A percentile compares a stretch with the other conserved stretches of the same genome.
Conservation (phyloP, 768 basidiomycete genomes). For the Phylloporus sp. region DNA sequence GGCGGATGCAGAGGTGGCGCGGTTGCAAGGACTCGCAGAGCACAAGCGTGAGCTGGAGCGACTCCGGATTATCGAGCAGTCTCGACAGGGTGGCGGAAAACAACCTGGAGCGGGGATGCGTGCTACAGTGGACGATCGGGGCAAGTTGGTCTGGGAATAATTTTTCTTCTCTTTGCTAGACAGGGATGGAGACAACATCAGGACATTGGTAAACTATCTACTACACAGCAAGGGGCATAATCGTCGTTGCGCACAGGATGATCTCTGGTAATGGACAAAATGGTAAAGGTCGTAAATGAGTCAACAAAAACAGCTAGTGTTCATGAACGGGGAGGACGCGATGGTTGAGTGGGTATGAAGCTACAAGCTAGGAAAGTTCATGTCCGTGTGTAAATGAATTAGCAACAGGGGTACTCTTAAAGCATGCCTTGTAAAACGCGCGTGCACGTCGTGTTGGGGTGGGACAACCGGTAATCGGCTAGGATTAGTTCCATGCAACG, state of each 20-base stretch:
- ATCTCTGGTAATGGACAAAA: slow-evolving; percentile 13
- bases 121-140: slow-evolving; percentile 53
- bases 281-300: slow-evolving; percentile 23
- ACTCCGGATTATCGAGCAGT: slow-evolving; percentile 45
- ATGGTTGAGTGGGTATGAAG: slow-evolving; percentile 10
- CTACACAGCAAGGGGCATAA: slow-evolving; percentile 9
- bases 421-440: slow-evolving; percentile 2
- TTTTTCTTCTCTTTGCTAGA: neutral
- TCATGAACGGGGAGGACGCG: slow-evolving; percentile 7
- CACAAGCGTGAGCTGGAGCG: slow-evolving; percentile 62
- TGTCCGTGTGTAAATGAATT: slow-evolving; percentile 18
- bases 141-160: slow-evolving; percentile 56
- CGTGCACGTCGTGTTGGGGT: slow-evolving; percentile 6
- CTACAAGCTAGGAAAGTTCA: slow-evolving; percentile 12
- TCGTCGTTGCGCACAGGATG: slow-evolving; percentile 9
- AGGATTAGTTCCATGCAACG: slow-evolving; percentile 3
- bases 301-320: slow-evolving; percentile 9
- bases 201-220: slow-evolving; percentile 22
- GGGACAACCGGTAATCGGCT: slow-evolving; percentile 11
- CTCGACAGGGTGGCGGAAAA: slow-evolving; percentile 25
- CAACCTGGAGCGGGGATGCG: slow-evolving; percentile 54
- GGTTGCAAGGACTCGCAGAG: slow-evolving; percentile 47
- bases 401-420: slow-evolving; percentile 3
- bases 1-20: slow-evolving; percentile 49
- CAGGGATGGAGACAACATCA: neutral